A percentile compares a stretch with the other conserved stretches of the same genome.
Evolutionary conservation across 2,329 filamentous ascomycete species (phyloP).

Genomic region (Aspergillus brasiliensis): DNA sequence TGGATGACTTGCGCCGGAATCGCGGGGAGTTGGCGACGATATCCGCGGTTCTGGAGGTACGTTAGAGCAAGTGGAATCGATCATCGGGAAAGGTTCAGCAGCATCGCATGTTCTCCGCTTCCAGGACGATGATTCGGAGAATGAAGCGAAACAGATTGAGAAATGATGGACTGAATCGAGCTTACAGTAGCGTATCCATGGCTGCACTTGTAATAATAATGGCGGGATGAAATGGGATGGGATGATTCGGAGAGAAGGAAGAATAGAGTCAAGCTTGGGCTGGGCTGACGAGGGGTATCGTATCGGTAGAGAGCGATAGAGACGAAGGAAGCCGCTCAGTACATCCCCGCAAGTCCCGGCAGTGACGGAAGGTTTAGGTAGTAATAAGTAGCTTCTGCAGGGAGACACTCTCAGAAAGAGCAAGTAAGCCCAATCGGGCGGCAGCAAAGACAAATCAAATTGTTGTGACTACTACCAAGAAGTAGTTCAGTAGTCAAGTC

Average conservation of each 20-base stretch:
- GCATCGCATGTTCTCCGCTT: background rate
- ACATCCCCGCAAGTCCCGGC: background rate
- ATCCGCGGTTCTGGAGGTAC: conserved; percentile 71
- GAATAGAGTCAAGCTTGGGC: conserved; percentile 4
- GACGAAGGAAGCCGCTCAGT: background rate
- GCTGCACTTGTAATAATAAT: conserved; percentile 12
- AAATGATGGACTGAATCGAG: background rate
- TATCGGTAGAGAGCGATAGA: background rate
- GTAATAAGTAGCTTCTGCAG: background rate
- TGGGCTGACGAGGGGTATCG: background rate
- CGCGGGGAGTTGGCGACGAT: conserved; percentile 87
- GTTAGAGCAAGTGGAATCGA: conserved; percentile 24
- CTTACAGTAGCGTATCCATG: conserved; percentile 56
- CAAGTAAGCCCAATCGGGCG: conserved; percentile 13
- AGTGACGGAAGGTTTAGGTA: background rate
- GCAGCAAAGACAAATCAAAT: conserved; percentile 6
- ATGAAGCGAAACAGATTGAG: background rate
- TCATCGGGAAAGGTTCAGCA: background rate
- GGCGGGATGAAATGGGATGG: background rate
- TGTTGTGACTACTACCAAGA: background rate
- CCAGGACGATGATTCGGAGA: background rate
- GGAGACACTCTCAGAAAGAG: background rate
- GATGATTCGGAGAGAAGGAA: conserved; percentile 1
- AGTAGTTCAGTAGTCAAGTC: background rate
- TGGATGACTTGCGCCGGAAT: conserved; percentile 90